A percentile compares a stretch with the other conserved stretches of the same genome.
phyloP scores from a whole-genome alignment of 768 basidiomycete genomes.

The Lyophyllum semitale region DNA sequence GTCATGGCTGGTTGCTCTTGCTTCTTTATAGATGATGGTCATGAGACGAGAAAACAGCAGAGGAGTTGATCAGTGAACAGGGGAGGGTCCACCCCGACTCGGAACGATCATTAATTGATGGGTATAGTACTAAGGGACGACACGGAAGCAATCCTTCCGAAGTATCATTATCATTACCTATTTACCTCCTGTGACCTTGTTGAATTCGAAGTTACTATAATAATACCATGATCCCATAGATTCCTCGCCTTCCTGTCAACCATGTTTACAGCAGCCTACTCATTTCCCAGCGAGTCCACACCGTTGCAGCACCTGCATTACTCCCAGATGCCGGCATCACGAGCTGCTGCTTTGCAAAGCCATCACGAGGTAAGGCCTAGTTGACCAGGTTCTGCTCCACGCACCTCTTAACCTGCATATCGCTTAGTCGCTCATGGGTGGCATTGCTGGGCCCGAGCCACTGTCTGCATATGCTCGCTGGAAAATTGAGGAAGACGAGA shows the following conservation, averaged over 20 bases:
- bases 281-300: neutral
- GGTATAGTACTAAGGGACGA: too few relatives aligned
- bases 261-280: neutral
- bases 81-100: neutral
- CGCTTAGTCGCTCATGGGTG: conserved; percentile 10
- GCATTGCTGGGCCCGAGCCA: conserved; percentile 8
- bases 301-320: conserved; percentile 4
- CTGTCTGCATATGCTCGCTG: conserved; percentile 33
- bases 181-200: conserved; percentile 2
- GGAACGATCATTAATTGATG: neutral
- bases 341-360: neutral
- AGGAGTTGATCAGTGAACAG: too few relatives aligned
- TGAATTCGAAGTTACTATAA: too few relatives aligned
- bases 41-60: too few relatives aligned
- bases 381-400: neutral
- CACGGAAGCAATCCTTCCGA: conserved; percentile 17
- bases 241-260: too few relatives aligned
- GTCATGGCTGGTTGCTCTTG: neutral
- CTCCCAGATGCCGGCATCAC: conserved; percentile 5
- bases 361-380: conserved; percentile 7
- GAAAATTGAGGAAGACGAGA: conserved; percentile 37
- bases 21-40: too few relatives aligned
- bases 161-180: conserved; percentile 16
- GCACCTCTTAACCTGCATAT: conserved; percentile 2
- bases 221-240: conserved; percentile 13